Conservation (phyloP, 2,329 filamentous ascomycete genomes). For the Conoideocrella luteorostrata region DNA sequence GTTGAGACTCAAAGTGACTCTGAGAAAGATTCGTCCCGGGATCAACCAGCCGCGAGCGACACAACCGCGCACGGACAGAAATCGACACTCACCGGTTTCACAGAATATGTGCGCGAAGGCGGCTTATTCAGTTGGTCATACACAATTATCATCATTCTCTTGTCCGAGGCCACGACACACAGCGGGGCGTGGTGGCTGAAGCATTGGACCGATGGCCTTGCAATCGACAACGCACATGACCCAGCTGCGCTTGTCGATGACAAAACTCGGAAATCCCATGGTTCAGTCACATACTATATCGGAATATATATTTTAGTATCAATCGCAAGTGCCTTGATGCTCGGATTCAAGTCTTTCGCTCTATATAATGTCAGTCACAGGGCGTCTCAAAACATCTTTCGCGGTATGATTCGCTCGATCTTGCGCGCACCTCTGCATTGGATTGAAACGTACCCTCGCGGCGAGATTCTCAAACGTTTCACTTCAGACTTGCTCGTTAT, state of each 20-base stretch:
- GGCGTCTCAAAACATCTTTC: neutral
- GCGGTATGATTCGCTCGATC: neutral
- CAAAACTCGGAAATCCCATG: neutral
- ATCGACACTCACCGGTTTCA: too few relatives aligned
- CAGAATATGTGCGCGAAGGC: neutral
- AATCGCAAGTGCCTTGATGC: neutral
- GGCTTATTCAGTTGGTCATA: neutral
- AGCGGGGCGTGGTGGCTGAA: neutral
- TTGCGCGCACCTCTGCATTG: neutral
- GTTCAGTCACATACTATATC: neutral
- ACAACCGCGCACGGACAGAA: too few relatives aligned
- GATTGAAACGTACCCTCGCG: neutral
- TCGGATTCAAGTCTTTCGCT: neutral
- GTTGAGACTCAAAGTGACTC: too few relatives aligned
- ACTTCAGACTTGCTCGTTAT: neutral
- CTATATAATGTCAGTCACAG: neutral
- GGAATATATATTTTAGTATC: neutral
- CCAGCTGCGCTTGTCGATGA: neutral
- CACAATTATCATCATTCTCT: neutral
- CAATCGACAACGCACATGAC: neutral
- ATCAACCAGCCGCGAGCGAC: too few relatives aligned
- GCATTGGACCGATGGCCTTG: neutral
- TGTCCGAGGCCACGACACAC: neutral
- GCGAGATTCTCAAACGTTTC: neutral
- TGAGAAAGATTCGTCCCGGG: too few relatives aligned